These are phyloP conservation scores for Pontederia crassipes DNA, from an alignment of 176 grass and related monocot genomes.

Conservation along the genomic window DNA sequence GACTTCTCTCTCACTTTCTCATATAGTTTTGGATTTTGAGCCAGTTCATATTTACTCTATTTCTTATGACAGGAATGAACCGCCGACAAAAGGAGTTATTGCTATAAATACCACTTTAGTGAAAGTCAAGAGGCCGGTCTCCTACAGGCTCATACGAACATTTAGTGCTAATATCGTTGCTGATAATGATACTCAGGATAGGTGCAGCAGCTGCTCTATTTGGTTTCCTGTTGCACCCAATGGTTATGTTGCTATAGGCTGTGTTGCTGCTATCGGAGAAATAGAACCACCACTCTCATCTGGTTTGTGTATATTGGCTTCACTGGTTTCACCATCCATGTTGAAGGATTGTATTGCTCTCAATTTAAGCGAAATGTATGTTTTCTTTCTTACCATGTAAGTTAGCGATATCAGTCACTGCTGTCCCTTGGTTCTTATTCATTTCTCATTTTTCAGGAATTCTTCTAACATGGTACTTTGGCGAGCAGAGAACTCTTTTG, in stretches of 20 bases:
- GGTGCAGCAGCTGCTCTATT: slow-evolving; percentile 44
- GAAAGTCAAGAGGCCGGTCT: slow-evolving; percentile 88
- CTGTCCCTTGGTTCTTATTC: slow-evolving; percentile 2
- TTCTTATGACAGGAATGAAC: slow-evolving; percentile 54
- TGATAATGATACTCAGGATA: not conserved
- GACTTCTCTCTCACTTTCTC: slow-evolving; percentile 19
- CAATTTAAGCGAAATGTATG: slow-evolving; percentile 29
- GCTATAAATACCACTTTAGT: slow-evolving; percentile 84
- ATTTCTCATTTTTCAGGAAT: slow-evolving; percentile 30
- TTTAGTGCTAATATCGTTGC: slow-evolving; percentile 26
- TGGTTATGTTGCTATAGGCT: slow-evolving; percentile 78
- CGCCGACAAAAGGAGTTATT: slow-evolving; percentile 81
- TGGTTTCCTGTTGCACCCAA: slow-evolving; percentile 87
- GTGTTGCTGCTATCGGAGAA: slow-evolving; percentile 79
- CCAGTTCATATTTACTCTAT: slow-evolving; percentile 14
- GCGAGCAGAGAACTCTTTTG: slow-evolving; percentile 81
- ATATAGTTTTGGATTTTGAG: slow-evolving; percentile 10
- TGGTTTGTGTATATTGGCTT: slow-evolving; percentile 62
- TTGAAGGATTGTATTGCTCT: slow-evolving; percentile 81
- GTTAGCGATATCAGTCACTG: not conserved
- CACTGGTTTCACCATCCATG: slow-evolving; percentile 61
- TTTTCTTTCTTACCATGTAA: slow-evolving; percentile 8
- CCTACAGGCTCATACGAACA: slow-evolving; percentile 82
- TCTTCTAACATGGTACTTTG: slow-evolving; percentile 59
- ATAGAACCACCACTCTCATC: slow-evolving; percentile 66